Conservation (phyloP, 2,329 filamentous ascomycete genomes). For the Daldinia sp. region DNA sequence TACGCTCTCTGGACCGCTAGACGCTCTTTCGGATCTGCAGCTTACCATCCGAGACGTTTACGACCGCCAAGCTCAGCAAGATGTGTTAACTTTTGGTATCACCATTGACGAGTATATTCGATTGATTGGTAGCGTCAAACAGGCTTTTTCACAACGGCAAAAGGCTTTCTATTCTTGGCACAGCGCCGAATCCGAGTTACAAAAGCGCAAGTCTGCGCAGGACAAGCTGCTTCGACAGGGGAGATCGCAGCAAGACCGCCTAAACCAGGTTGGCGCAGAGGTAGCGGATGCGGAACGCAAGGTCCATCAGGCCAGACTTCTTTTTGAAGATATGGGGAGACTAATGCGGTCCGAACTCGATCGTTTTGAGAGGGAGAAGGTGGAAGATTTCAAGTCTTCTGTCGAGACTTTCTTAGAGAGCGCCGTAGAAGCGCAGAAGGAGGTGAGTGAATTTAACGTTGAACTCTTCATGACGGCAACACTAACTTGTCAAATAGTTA, state of each 20-base stretch:
- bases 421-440: conserved; percentile 97
- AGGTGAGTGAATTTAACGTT: conserved; percentile 69
- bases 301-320: conserved; percentile 86
- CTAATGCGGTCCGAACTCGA: conserved; percentile 93
- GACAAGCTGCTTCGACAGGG: conserved; percentile 97
- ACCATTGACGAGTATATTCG: conserved; percentile 99
- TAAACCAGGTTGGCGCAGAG: conserved; percentile 92
- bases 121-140: conserved; percentile 93
- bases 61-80: conserved; percentile 95
- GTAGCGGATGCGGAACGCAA: conserved; percentile 95
- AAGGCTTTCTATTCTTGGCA: conserved; percentile 98
- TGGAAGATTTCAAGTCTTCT: conserved; percentile 98
- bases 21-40: conserved; percentile 92
- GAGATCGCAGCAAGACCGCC: conserved; percentile 92
- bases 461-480: conserved; percentile 1
- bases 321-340: conserved; percentile 98
- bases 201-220: conserved; percentile 88
- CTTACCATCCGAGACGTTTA: conserved; percentile 95
- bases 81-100: conserved; percentile 94
- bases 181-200: conserved; percentile 85
- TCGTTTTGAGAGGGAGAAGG: conserved; percentile 95
- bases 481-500: conserved; percentile 57
- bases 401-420: conserved; percentile 98
- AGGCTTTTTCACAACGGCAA: conserved; percentile 90
- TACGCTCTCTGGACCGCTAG: conserved; percentile 86